phyloP scores from a whole-genome alignment of 1,284 basidiomycete species.

The Calocybe gambosa region DNA sequence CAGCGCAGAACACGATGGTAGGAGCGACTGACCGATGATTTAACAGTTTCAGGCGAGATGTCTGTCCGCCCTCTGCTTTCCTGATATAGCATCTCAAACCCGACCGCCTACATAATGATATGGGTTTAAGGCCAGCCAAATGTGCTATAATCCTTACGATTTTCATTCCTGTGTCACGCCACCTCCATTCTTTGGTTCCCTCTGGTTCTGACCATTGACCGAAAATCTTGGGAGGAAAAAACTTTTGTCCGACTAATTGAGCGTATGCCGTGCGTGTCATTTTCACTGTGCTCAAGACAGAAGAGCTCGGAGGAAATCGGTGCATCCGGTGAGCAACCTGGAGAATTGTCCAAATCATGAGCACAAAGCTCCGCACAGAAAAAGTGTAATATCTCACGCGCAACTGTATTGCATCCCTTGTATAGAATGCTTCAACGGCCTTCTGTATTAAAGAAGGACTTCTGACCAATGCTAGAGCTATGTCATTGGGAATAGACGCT shows the following conservation, averaged over 20 bases:
- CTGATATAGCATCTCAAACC: constrained; percentile 92
- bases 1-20: neutral
- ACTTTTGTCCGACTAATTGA: constrained; percentile 85
- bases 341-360: neutral
- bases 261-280: constrained; percentile 92
- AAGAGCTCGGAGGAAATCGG: constrained; percentile 74
- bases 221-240: constrained; percentile 88
- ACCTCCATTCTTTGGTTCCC: constrained; percentile 59
- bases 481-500: constrained; percentile 73
- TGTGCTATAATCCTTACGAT: constrained; percentile 44
- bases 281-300: constrained; percentile 53
- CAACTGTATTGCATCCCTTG: constrained; percentile 82
- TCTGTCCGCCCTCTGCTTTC: constrained; percentile 58
- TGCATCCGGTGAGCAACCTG: constrained; percentile 84
- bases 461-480: constrained; percentile 65
- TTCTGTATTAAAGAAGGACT: constrained; percentile 75
- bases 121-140: constrained; percentile 3
- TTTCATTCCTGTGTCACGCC: constrained; percentile 87
- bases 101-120: constrained; percentile 58
- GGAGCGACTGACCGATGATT: constrained; percentile 41
- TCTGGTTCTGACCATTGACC: constrained; percentile 67
- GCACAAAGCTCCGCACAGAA: neutral
- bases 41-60: constrained; percentile 30
- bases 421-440: constrained; percentile 89
- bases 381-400: constrained; percentile 48